Conservation (phyloP, 441 rosid genomes). For the Viola pubescens region DNA sequence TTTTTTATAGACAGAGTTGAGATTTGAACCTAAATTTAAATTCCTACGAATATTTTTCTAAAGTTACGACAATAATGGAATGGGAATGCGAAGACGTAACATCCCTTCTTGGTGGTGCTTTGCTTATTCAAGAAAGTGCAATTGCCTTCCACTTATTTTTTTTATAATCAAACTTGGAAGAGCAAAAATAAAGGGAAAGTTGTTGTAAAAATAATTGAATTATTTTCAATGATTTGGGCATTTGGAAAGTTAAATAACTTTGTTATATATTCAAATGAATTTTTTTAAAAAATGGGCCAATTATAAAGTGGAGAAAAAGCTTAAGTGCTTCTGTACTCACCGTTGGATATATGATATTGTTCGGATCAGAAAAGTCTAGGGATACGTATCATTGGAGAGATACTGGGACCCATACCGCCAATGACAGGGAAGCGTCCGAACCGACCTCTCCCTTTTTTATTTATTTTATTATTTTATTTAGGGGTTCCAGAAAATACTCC, state of each 20-base stretch:
- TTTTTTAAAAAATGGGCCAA: too few relatives aligned
- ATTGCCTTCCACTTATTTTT: background rate
- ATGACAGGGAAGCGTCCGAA: background rate
- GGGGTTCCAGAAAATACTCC: background rate
- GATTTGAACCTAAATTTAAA: too few relatives aligned
- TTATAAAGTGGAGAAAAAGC: background rate
- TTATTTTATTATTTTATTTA: too few relatives aligned
- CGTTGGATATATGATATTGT: background rate
- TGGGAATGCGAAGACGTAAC: background rate
- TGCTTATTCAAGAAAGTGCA: background rate
- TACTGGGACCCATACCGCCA: conserved; percentile 5
- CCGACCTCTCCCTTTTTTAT: background rate
- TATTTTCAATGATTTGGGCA: too few relatives aligned
- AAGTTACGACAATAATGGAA: background rate
- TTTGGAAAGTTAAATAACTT: too few relatives aligned
- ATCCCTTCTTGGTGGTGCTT: background rate
- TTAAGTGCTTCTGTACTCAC: background rate
- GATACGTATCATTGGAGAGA: background rate
- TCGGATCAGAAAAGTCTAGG: background rate
- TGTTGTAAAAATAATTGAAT: too few relatives aligned
- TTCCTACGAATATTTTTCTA: too few relatives aligned
- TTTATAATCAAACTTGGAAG: too few relatives aligned
- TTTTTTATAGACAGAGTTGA: too few relatives aligned
- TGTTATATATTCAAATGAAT: too few relatives aligned
- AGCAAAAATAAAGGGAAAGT: too few relatives aligned